These are phyloP conservation scores for Ilyonectria robusta DNA, from an alignment of 2,329 filamentous ascomycete genomes.

Conservation along the genomic window DNA sequence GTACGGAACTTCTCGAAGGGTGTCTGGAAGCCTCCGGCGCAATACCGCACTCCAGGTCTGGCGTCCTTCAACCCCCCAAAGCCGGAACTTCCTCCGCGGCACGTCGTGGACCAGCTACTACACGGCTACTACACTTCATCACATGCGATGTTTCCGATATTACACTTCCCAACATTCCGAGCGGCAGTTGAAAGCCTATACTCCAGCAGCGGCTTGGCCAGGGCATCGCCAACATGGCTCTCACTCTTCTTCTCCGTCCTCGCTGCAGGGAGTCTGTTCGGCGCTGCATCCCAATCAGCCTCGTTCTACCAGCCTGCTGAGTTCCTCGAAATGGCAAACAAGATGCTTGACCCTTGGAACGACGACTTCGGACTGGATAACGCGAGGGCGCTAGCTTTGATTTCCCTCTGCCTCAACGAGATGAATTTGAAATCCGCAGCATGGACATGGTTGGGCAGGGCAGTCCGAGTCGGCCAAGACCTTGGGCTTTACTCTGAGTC, in stretches of 20 bases:
- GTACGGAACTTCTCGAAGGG: conserved; percentile 82
- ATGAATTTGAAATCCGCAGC: conserved; percentile 88
- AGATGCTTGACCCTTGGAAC: conserved; percentile 84
- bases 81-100: conserved; percentile 79
- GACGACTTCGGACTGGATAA: conserved; percentile 84
- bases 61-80: conserved; percentile 66
- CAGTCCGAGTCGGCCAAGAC: conserved; percentile 86
- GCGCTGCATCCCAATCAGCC: conserved; percentile 66
- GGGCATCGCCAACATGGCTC: conserved; percentile 77
- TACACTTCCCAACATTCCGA: conserved; percentile 90
- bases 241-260: conserved; percentile 87
- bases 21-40: conserved; percentile 83
- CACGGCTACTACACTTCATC: conserved; percentile 82
- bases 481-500: conserved; percentile 84
- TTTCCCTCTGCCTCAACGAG: conserved; percentile 86
- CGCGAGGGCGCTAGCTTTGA: conserved; percentile 79
- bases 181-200: conserved; percentile 84
- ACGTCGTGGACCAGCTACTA: conserved; percentile 79
- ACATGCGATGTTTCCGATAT: conserved; percentile 85
- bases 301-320: conserved; percentile 69
- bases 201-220: conserved; percentile 68
- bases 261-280: conserved; percentile 85
- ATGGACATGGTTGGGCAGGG: conserved; percentile 87
- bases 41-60: conserved; percentile 70
- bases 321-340: conserved; percentile 79